phyloP scores from a whole-genome alignment of 371 early-diverging fungal species.

The Mucor ambiguus region DNA sequence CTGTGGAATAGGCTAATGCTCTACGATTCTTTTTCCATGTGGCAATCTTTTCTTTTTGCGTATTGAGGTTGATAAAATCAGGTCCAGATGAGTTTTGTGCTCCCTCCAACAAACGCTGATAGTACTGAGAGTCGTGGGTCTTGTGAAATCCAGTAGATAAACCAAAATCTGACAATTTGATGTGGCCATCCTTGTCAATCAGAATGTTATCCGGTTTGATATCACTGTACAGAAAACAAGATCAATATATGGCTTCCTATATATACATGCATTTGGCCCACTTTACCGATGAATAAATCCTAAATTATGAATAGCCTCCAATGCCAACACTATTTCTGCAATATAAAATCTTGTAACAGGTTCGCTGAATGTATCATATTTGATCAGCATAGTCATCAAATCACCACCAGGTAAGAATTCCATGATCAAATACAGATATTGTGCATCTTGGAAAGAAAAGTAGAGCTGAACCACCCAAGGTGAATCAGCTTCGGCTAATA shows the following conservation, averaged over 20 bases:
- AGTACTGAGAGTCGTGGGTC: constrained; percentile 96
- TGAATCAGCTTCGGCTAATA: constrained; percentile 94
- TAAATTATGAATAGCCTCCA: constrained; percentile 94
- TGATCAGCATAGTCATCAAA: constrained; percentile 98
- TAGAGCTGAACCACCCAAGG: constrained; percentile 99
- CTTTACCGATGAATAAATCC: constrained; percentile 96
- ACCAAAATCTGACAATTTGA: constrained; percentile 96
- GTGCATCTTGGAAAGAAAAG: constrained; percentile 94
- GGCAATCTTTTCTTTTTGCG: constrained; percentile 79
- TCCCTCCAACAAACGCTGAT: constrained; percentile 74
- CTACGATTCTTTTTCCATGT: constrained; percentile 98
- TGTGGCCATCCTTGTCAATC: constrained; percentile 83
- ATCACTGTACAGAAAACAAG: constrained; percentile 54
- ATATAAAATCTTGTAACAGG: constrained; percentile 98
- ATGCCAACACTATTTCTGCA: constrained; percentile 95
- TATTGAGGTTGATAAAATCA: constrained; percentile 84
- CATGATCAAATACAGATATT: constrained; percentile 96
- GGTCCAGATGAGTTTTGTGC: constrained; percentile 54
- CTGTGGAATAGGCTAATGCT: constrained; percentile 88
- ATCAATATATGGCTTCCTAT: constrained; percentile 4
- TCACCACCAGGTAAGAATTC: constrained; percentile 98
- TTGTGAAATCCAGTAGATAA: constrained; percentile 98
- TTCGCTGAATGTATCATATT: constrained; percentile 94
- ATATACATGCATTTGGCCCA: not conserved
- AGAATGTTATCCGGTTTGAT: constrained; percentile 91